Percentiles rank a stretch among this genome's conserved stretches.
Conservation (phyloP, 1,284 basidiomycete species). For the Veloporphyrellus conicus region DNA sequence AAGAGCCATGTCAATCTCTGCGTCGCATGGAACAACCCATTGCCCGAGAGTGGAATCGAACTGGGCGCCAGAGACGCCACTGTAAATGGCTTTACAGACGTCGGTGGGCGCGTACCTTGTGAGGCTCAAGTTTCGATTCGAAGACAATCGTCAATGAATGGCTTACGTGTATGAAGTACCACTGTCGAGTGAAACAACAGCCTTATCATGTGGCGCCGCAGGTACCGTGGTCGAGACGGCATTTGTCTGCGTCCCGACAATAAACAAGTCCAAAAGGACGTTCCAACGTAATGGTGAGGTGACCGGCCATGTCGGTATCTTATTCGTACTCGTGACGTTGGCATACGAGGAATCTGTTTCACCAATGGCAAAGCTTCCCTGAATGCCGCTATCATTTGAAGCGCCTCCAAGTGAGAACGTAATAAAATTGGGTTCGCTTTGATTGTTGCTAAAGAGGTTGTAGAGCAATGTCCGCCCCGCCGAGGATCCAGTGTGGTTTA, state of each 20-base stretch:
- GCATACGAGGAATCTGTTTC: slow-evolving; percentile 62
- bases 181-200: slow-evolving; percentile 69
- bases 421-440: slow-evolving; percentile 69
- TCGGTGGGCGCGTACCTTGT: slow-evolving; percentile 60
- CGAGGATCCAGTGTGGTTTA: slow-evolving; percentile 54
- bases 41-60: slow-evolving; percentile 49
- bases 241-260: slow-evolving; percentile 50
- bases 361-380: slow-evolving; percentile 68
- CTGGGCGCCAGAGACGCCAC: slow-evolving; percentile 52
- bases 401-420: slow-evolving; percentile 66
- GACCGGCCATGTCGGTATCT: slow-evolving; percentile 68
- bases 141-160: slow-evolving; percentile 1
- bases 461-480: slow-evolving; percentile 66
- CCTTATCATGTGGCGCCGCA: slow-evolving; percentile 59
- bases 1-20: slow-evolving; percentile 70
- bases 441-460: slow-evolving; percentile 68
- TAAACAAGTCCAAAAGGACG: slow-evolving; percentile 64
- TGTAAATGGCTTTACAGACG: slow-evolving; percentile 64
- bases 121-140: not conserved
- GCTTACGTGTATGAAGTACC: slow-evolving; percentile 75
- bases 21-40: slow-evolving; percentile 67
- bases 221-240: slow-evolving; percentile 52
- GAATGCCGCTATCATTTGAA: slow-evolving; percentile 48
- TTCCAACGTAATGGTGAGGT: slow-evolving; percentile 64
- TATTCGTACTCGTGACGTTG: slow-evolving; percentile 48